Evolutionary conservation across 345 rosid genomes (phyloP), one percentile per base, ranked within the genome.

Genomic region (Murraya paniculata): DNA sequence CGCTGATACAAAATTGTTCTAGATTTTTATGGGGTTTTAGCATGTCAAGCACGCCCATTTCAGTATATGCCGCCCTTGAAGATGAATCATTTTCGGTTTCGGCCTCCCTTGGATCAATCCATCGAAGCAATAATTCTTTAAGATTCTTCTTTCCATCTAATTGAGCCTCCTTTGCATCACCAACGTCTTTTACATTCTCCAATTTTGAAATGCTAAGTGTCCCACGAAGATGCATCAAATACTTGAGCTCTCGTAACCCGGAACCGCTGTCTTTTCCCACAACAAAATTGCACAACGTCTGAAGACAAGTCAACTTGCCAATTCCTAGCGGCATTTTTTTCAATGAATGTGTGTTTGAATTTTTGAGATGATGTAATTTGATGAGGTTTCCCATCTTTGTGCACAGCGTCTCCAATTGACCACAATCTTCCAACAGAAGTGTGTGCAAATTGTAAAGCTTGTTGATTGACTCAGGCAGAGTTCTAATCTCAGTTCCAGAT

Each of bases 71-170:
- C 19, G 33, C 33, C 13, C 80, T 33, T 7, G 41, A 38, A 38
- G 41, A 38, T 2, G 2, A 38, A 38, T 2, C 41, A 38, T 28
- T n/a, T n/a, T n/a, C 5, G 21, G 45, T 2, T 6, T 3, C 2
- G 1, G n/a, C n/a, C n/a, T n/a, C n/a, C n/a, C n/a, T n/a, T n/a
- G n/a, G n/a, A n/a, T n/a, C n/a, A 19, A 2, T 38, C 81, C 81
- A 78, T 30, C 19, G 21, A 10, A 71, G 33, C 25, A 7, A 53
- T 68, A 89, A 38, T 31, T 25, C 71, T 35, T 76, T 74, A 65
- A 87, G 82, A 72, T 78, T 21, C 38, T 21, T 27, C 77, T 84
- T 86, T 28, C 74, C 38, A 38, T 76, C 76, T 39, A 84, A 22
- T 24, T 78, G 48, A 66, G 82, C 84, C 1, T 73, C 79, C 56